These are phyloP conservation scores for Lathyrus aphaca DNA, from an alignment of 306 rosid species.

Conservation along the genomic window DNA sequence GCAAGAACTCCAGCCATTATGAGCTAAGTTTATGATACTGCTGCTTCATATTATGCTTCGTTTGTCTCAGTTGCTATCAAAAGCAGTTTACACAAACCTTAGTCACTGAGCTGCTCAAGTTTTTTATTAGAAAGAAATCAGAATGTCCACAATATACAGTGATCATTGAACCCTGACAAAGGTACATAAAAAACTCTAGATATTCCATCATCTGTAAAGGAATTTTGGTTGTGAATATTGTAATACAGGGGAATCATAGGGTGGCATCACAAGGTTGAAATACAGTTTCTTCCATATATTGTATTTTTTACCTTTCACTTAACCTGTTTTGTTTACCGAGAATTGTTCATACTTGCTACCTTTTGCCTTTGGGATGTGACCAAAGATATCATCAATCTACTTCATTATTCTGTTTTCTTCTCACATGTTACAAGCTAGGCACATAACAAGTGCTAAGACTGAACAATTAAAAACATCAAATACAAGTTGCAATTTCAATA, in stretches of 20 bases:
- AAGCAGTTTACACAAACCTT: constrained; percentile 37
- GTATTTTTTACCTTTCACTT: constrained; percentile 36
- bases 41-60: constrained; percentile 38
- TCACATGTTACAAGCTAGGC: background rate
- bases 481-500: background rate
- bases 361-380: constrained; percentile 9
- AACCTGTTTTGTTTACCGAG: constrained; percentile 6
- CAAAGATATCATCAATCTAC: constrained; percentile 30
- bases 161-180: constrained; percentile 36
- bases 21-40: constrained; percentile 41
- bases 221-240: constrained; percentile 61
- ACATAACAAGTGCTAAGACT: background rate
- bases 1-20: constrained; percentile 90
- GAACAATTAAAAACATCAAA: background rate
- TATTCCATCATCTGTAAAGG: constrained; percentile 43
- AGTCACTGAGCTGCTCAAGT: constrained; percentile 40
- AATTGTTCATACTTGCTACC: constrained; percentile 12
- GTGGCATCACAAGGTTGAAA: constrained; percentile 28
- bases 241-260: constrained; percentile 50
- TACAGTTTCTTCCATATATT: background rate
- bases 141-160: constrained; percentile 32
- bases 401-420: background rate
- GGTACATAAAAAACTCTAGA: constrained; percentile 42
- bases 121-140: constrained; percentile 42
- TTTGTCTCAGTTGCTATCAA: constrained; percentile 30